These are phyloP conservation scores for Phanerodontia chrysosporium DNA, from an alignment of 768 basidiomycete species.

Conservation along the genomic window DNA sequence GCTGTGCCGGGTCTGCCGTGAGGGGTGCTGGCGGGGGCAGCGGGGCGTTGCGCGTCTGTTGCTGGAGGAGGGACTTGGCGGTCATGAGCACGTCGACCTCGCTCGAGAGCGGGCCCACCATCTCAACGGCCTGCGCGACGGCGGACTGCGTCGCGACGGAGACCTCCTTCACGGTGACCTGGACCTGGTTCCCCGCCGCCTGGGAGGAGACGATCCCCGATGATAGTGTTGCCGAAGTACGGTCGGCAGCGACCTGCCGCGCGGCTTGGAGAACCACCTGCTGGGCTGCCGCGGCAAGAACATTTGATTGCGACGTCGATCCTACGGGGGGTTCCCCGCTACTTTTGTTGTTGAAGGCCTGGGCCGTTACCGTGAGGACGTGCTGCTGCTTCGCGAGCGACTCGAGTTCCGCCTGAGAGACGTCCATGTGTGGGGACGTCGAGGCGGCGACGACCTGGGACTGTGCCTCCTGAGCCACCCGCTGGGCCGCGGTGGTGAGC, in stretches of 20 bases:
- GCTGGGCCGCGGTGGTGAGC: conserved; percentile 70
- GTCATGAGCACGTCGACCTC: conserved; percentile 81
- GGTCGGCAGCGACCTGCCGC: conserved; percentile 51
- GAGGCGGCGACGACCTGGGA: conserved; percentile 58
- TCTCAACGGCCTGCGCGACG: conserved; percentile 79
- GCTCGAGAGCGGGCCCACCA: conserved; percentile 65
- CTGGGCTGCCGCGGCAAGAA: conserved; percentile 71
- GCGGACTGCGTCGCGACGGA: conserved; percentile 68
- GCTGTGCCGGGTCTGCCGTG: conserved; percentile 24
- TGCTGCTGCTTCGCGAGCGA: conserved; percentile 79
- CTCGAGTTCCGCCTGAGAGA: conserved; percentile 40
- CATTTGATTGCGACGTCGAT: conserved; percentile 42
- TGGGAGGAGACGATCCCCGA: conserved; percentile 35
- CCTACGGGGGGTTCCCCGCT: conserved; percentile 47
- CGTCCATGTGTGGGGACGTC: conserved; percentile 28
- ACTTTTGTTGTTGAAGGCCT: conserved; percentile 71
- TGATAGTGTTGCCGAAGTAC: conserved; percentile 39
- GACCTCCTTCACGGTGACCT: conserved; percentile 53
- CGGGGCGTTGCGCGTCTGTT: conserved; percentile 31
- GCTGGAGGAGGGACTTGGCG: conserved; percentile 50
- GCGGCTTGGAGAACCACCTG: conserved; percentile 80
- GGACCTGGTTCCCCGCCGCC: conserved; percentile 20
- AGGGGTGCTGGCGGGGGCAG: conserved; percentile 24
- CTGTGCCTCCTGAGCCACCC: conserved; percentile 71
- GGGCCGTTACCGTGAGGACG: conserved; percentile 66